Base-by-base conservation (phyloP, 139 green algal species). In the Nannochloris sp. region DNA sequence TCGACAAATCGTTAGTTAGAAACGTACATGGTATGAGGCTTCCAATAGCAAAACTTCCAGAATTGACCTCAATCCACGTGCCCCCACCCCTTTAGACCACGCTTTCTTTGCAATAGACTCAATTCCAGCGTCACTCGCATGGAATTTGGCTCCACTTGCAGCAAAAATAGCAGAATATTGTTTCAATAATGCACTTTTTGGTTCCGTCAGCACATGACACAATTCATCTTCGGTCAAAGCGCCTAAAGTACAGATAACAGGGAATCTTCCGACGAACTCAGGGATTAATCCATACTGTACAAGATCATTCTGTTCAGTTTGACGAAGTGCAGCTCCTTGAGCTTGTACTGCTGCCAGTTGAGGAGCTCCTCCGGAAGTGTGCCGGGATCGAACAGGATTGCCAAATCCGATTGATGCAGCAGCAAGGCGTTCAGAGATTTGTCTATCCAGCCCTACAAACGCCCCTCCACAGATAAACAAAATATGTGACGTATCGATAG, bases 201-300 rank as follows among this genome's bases (percentile, higher is more conserved):
- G 92, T 74, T 93, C 69, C 9, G 77, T 89, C 24, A 98, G 77
- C 65, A 96, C 87, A 23, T 27, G 67, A 51, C 86, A 69, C 35
- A 97, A 81, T 75, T 97, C 80, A 4, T 86, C 81, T 71, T 95
- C 85, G 0, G 59, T 84, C 5, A 51, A 61, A 67, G 19, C 86
- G 58, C 88, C 58, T 39, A 96, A 74, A 36, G 71, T 70, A 38
- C 79, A 84, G 42, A 96, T 73, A 60, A 97, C 80, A 7, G 93
- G 92, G 74, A 99, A 94, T 7, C 93, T 81, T 5, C 93, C 93
- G 35, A 96, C 85, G 79, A 98, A 97, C 81, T 98, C 93, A 14
- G 93, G 93, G 54, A 99, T 98, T 65, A 99, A 81, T 24, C 92
- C 93, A 77, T 93, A 97, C 12, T 78, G 56, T 57, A 98, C 90